Base-by-base conservation (phyloP, 768 basidiomycete species). In the Lyophyllum semitale region DNA sequence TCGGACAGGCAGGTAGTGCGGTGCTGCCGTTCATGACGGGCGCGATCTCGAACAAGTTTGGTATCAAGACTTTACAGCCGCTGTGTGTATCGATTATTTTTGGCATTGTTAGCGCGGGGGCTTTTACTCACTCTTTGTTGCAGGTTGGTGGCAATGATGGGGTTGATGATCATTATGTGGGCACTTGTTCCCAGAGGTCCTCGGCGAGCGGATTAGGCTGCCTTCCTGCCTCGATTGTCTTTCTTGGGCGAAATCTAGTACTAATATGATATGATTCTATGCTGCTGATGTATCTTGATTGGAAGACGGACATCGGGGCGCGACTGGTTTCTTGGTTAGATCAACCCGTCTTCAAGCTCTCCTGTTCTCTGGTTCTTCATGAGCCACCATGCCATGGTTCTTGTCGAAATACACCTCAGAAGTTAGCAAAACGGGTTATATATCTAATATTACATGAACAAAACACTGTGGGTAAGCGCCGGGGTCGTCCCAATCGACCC, bases 11-110 rank as follows among this genome's bases (percentile, higher is more conserved):
- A 2, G 90, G 90, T 17, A 84, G 84, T 38, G 89, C 89, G 0
- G 58, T 88, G 7, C 63, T 91, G 4, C 89, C 91, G 0, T 90
- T 92, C 61, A 77, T 90, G 57, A 87, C 87, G 0, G 89, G 89
- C 22, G 78, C 84, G 1, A 78, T 92, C 23, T 81, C 89, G 6
- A 76, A 77, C 23, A 83, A 76, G 55, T 80, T 83, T 35, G 89
- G 81, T 0, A 87, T 89, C 40, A 71, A 74, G 53, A 80, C 77
- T 57, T 65, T 88, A 53, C 84, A 87, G 59, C 86, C 87, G 7
- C 67, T 87, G 85, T 87, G 59, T 67, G 84, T 71, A 7, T 49
- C 68, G 84, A 69, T 4, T 49, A 32, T 20, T 50, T 30, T 37
- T 40, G 33, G 51, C 23, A 12, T 56, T 20, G 15, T 20, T 27